Percentiles rank a stretch among this genome's conserved stretches.
These are phyloP conservation scores for Styphnolobium japonicum DNA, from an alignment of 306 rosid species.

Conservation along the genomic window DNA sequence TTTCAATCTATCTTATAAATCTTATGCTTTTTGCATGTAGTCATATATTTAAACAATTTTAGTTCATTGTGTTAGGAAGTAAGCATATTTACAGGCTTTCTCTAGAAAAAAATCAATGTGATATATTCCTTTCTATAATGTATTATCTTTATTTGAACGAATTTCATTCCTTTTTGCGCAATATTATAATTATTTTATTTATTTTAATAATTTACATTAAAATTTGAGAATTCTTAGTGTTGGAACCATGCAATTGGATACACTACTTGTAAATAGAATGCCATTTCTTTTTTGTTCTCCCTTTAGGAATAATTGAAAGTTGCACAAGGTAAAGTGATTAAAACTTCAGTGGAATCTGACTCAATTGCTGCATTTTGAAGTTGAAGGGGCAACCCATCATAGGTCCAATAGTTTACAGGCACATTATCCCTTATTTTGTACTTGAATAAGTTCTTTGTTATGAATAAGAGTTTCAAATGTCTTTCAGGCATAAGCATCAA, in stretches of 20 bases:
- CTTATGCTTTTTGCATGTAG: neutral
- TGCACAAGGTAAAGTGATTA: neutral
- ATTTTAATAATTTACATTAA: neutral
- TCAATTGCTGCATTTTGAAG: neutral
- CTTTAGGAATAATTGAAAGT: neutral
- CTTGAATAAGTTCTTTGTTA: neutral
- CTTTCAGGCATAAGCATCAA: slow-evolving; percentile 25
- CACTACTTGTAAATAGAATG: neutral
- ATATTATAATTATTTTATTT: too few relatives aligned
- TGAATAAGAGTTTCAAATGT: neutral
- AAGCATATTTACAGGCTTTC: neutral
- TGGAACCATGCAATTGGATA: neutral
- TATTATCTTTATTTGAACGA: neutral
- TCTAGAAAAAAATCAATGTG: neutral
- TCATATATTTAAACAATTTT: neutral
- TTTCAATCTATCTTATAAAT: neutral
- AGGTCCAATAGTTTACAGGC: neutral
- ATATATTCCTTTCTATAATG: neutral
- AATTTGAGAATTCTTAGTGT: neutral
- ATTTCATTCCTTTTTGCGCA: neutral
- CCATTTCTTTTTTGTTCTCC: neutral
- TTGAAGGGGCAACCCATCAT: neutral
- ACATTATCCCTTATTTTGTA: neutral
- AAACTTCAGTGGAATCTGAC: neutral
- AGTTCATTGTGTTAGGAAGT: neutral